Conservation (phyloP, 2,329 filamentous ascomycete species). For the Diaporthe batatas region DNA sequence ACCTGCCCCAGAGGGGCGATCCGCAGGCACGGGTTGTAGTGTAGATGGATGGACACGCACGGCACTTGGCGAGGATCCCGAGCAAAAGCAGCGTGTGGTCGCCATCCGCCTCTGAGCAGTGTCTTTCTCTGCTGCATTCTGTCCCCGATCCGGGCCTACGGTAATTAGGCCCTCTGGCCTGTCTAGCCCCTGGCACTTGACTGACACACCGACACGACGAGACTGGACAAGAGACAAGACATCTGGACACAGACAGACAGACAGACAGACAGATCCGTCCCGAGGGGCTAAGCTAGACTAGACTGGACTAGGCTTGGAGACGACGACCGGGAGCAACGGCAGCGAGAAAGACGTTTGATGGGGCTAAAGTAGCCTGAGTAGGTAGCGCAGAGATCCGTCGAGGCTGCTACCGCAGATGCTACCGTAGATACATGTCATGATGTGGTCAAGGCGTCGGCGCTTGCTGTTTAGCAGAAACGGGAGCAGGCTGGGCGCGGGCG, state of each 20-base stretch:
- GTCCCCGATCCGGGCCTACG: constrained; percentile 26
- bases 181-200: neutral
- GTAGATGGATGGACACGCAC: neutral
- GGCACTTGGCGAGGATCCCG: constrained; percentile 28
- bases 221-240: neutral
- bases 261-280: neutral
- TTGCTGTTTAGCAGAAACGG: constrained; percentile 14
- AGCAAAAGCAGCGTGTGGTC: constrained; percentile 20
- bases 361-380: constrained; percentile 21
- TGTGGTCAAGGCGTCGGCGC: constrained; percentile 11
- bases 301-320: neutral
- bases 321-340: constrained; percentile 19
- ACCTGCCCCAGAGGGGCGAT: neutral
- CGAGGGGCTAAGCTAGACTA: constrained; percentile 2
- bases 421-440: neutral
- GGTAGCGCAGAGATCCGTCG: constrained; percentile 23
- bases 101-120: neutral
- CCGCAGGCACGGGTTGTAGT: constrained; percentile 2
- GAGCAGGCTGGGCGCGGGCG: neutral
- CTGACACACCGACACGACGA: constrained; percentile 5
- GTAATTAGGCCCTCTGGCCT: neutral
- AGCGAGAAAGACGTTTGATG: constrained; percentile 31
- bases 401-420: neutral
- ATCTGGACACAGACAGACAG: neutral
- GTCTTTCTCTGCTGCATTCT: neutral